Conservation (phyloP, 2,329 filamentous ascomycete genomes). For the Neonectria punicea region DNA sequence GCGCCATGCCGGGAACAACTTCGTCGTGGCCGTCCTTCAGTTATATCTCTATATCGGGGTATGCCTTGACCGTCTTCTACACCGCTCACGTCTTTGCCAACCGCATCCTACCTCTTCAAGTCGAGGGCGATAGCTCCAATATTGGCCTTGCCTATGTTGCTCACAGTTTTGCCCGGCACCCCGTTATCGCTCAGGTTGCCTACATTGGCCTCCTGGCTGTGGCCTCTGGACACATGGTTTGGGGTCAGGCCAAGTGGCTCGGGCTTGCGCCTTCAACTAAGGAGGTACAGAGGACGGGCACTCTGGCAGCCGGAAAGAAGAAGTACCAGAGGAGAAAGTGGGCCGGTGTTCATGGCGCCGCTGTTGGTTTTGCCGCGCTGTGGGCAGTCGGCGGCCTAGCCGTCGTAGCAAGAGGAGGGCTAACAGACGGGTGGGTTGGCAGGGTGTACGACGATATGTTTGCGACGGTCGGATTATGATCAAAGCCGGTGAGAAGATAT, state of each 20-base stretch:
- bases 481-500: not conserved
- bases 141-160: slow-evolving; percentile 85
- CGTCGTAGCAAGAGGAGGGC: slow-evolving; percentile 77
- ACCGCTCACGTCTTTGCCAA: slow-evolving; percentile 80
- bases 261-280: slow-evolving; percentile 68
- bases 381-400: slow-evolving; percentile 88
- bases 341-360: slow-evolving; percentile 76
- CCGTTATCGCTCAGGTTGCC: slow-evolving; percentile 71
- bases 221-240: slow-evolving; percentile 81
- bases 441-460: slow-evolving; percentile 79
- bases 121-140: slow-evolving; percentile 87
- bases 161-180: slow-evolving; percentile 83
- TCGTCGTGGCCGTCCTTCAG: slow-evolving; percentile 75
- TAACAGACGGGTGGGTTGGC: slow-evolving; percentile 80
- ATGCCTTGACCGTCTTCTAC: slow-evolving; percentile 72
- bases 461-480: slow-evolving; percentile 45
- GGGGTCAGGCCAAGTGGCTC: slow-evolving; percentile 87
- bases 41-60: slow-evolving; percentile 78
- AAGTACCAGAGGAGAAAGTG: slow-evolving; percentile 71
- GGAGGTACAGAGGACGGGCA: slow-evolving; percentile 55
- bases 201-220: slow-evolving; percentile 75
- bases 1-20: slow-evolving; percentile 64
- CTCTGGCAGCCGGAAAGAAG: slow-evolving; percentile 59
- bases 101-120: slow-evolving; percentile 76
- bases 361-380: slow-evolving; percentile 66